These are phyloP conservation scores for Ilyonectria destructans DNA, from an alignment of 2,329 filamentous ascomycete genomes.

Conservation along the genomic window DNA sequence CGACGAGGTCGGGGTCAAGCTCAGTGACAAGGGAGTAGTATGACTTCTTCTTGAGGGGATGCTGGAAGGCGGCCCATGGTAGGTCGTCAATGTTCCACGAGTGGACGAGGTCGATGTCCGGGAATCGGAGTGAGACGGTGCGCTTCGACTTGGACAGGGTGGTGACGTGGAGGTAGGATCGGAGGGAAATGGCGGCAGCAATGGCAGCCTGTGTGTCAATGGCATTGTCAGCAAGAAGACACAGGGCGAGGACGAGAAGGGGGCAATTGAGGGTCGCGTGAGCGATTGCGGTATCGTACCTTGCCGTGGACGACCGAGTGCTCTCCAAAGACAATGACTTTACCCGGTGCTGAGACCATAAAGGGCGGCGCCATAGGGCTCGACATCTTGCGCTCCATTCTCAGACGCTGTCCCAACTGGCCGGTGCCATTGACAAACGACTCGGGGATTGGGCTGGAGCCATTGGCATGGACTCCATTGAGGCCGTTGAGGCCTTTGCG, in stretches of 20 bases:
- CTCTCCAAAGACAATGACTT: constrained; percentile 98
- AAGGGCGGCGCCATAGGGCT: constrained; percentile 87
- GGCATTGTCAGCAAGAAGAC: constrained; percentile 37
- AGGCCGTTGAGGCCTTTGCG: constrained; percentile 42
- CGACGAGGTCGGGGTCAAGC: constrained; percentile 87
- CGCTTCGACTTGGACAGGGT: constrained; percentile 93
- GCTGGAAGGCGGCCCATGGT: constrained; percentile 88
- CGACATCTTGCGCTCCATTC: constrained; percentile 70
- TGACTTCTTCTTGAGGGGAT: constrained; percentile 89
- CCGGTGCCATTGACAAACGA: constrained; percentile 56
- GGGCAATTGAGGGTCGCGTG: neutral
- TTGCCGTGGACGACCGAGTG: constrained; percentile 99
- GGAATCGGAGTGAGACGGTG: constrained; percentile 90
- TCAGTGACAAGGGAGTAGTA: constrained; percentile 92
- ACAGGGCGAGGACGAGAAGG: constrained; percentile 12
- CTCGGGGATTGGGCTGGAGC: constrained; percentile 46
- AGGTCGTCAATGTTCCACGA: constrained; percentile 95
- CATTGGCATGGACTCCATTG: constrained; percentile 38
- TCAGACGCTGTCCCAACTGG: constrained; percentile 56
- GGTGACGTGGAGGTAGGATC: constrained; percentile 96
- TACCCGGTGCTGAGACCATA: constrained; percentile 98
- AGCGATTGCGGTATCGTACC: constrained; percentile 63
- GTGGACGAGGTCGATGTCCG: constrained; percentile 91
- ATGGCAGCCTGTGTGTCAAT: constrained; percentile 79
- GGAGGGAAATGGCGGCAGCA: constrained; percentile 93